Conservation (phyloP, 495 filamentous ascomycete genomes). For the Margaritispora aquatica region DNA sequence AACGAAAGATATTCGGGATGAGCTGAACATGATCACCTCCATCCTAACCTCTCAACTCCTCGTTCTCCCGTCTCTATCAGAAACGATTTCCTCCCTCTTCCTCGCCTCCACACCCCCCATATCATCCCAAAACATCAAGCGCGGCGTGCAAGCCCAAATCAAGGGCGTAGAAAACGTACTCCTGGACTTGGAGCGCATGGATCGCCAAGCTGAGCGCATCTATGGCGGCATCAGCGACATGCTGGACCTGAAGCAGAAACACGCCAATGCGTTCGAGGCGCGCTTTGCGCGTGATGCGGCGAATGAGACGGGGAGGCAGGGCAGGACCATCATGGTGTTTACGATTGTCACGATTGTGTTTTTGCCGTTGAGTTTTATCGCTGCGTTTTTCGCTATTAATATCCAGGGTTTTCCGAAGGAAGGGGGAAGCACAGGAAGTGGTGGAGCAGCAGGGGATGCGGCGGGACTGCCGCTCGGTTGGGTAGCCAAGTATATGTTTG, state of each 20-base stretch:
- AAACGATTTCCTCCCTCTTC: conserved; percentile 40
- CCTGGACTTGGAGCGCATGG: conserved; percentile 63
- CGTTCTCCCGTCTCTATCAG: conserved; percentile 49
- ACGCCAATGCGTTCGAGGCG: conserved; percentile 66
- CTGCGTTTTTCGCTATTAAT: conserved; percentile 61
- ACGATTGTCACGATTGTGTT: conserved; percentile 40
- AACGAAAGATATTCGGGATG: conserved; percentile 66
- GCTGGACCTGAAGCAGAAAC: conserved; percentile 59
- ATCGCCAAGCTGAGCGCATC: conserved; percentile 58
- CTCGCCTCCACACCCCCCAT: conserved; percentile 42
- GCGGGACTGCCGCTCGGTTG: conserved; percentile 43
- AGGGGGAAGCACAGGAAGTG: no score
- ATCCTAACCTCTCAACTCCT: conserved; percentile 53
- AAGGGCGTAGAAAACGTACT: conserved; percentile 54
- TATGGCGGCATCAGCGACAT: conserved; percentile 59
- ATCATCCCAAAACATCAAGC: conserved; percentile 48
- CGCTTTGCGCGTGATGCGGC: conserved; percentile 63
- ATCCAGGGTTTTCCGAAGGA: conserved; percentile 41
- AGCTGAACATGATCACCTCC: conserved; percentile 63
- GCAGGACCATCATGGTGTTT: conserved; percentile 70
- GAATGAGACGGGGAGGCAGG: conserved; percentile 56
- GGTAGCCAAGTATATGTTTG: conserved; percentile 60
- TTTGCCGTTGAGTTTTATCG: conserved; percentile 60
- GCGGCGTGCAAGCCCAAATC: conserved; percentile 53
- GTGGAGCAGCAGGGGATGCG: conserved; percentile 17